Evolutionary conservation across 1,284 basidiomycete species (phyloP), one percentile per base, ranked within the genome.

Genomic region (Heterobasidion annosum): DNA sequence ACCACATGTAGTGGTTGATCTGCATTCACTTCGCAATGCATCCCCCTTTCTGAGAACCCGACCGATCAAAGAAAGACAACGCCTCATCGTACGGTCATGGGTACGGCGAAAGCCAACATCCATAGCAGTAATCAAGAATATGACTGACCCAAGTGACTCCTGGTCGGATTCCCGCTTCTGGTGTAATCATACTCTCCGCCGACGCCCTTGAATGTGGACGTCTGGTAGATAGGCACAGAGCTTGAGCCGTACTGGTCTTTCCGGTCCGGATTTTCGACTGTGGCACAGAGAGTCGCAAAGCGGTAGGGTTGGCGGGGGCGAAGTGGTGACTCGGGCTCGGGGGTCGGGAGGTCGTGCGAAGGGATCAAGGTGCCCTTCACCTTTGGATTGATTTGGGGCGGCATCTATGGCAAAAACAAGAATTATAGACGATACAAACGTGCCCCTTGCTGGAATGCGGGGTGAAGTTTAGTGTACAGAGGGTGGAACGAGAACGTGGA

Each of bases 221-320:
- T 90, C 75, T 98, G 95, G 73, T 99, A 99, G 70, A 99, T 98
- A 18, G 97, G 97, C 0, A 97, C 90, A 9, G 88, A 91, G 59
- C 90, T 93, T 55, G 93, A 88, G 44, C 93, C 94, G 68, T 96
- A 91, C 73, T 98, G 96, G 72, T 99, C 97, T 70, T 96, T 94
- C 72, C 90, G 88, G 58, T 79, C 78, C 0, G 79, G 74, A 57
- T 76, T 78, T 64, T 98, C 95, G 58, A 98, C 92, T 2, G 94
- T 96, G 19, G 93, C 94, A 62, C 93, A 94, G 59, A 91, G 75
- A 8, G 92, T 93, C 12, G 88, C 86, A 69, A 94, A 90, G 34
- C 81, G 77, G 70, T 91, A 90, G 0, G 87, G 85, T 67, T 81
- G 82, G 58, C 85, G 76, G 32, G 76, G 70, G 42, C 79, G 68